These are phyloP conservation scores for Termitomyces sp. DNA, from an alignment of 768 basidiomycete genomes.

Conservation along the genomic window DNA sequence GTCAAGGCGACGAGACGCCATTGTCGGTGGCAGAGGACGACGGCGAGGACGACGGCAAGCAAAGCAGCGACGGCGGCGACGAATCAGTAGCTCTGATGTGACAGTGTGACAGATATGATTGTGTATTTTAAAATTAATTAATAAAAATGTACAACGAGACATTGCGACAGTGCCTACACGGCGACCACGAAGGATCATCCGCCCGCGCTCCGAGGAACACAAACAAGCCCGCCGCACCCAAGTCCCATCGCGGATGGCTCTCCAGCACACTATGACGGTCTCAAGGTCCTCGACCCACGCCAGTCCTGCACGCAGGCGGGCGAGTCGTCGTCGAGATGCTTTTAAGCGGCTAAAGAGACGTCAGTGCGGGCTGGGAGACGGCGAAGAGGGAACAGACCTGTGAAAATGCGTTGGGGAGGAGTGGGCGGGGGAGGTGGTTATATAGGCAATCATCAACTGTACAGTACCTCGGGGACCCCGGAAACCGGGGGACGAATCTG, in stretches of 20 bases:
- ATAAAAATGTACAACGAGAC: constrained; percentile 75
- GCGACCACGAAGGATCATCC: constrained; percentile 61
- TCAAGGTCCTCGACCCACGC: constrained; percentile 80
- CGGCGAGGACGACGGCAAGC: neutral
- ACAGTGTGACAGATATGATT: constrained; percentile 9
- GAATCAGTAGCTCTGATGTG: constrained; percentile 4
- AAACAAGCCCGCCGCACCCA: constrained; percentile 70
- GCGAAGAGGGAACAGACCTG: constrained; percentile 48
- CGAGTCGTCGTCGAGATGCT: constrained; percentile 88
- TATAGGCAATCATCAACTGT: constrained; percentile 34
- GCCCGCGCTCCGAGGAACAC: constrained; percentile 18
- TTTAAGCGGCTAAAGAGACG: constrained; percentile 53
- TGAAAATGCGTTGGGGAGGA: constrained; percentile 22
- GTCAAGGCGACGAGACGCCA: constrained; percentile 68
- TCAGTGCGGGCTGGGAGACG: constrained; percentile 13
- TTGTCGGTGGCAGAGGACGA: constrained; percentile 27
- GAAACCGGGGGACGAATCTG: constrained; percentile 16
- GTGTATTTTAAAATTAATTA: neutral
- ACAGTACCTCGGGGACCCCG: constrained; percentile 48
- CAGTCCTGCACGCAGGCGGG: constrained; percentile 62
- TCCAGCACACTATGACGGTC: constrained; percentile 84
- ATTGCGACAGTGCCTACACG: constrained; percentile 78
- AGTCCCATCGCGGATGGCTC: constrained; percentile 72
- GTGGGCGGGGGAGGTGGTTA: neutral
- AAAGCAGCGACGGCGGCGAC: constrained; percentile 9